A percentile compares a stretch with the other conserved stretches of the same genome.
These are phyloP conservation scores for Cercospora citrullina DNA, from an alignment of 2,329 filamentous ascomycete species.

Conservation along the genomic window DNA sequence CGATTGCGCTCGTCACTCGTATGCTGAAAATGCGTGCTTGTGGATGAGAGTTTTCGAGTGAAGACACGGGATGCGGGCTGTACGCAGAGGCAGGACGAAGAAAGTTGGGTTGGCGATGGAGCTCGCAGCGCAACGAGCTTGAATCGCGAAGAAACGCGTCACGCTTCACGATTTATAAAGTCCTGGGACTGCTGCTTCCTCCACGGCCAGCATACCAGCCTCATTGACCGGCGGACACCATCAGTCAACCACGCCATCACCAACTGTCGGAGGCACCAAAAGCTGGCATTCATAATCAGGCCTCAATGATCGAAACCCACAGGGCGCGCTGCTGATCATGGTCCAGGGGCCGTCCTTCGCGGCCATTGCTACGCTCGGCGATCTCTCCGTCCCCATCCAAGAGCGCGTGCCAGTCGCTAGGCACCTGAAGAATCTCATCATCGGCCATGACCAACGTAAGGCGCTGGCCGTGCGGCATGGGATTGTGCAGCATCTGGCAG, in stretches of 20 bases:
- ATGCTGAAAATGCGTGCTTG: not conserved
- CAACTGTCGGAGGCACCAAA: not conserved
- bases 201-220: not conserved
- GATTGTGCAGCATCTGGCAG: constrained; percentile 62
- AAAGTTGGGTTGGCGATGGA: not conserved
- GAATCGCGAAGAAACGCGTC: constrained; percentile 5
- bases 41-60: not conserved
- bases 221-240: not conserved
- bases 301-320: not conserved
- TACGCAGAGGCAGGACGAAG: not conserved
- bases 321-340: constrained; percentile 13
- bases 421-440: constrained; percentile 80
- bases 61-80: not conserved
- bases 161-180: not conserved
- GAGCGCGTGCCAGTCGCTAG: constrained; percentile 59
- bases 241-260: not conserved
- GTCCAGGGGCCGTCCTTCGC: constrained; percentile 23
- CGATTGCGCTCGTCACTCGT: not conserved
- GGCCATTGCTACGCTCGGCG: constrained; percentile 25
- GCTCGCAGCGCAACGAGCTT: constrained; percentile 1
- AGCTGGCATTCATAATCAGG: not conserved
- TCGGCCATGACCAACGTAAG: constrained; percentile 86
- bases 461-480: constrained; percentile 73
- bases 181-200: not conserved
- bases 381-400: constrained; percentile 32